phyloP scores from a whole-genome alignment of 805 yeast species.

The Metschnikowia shivogae region DNA sequence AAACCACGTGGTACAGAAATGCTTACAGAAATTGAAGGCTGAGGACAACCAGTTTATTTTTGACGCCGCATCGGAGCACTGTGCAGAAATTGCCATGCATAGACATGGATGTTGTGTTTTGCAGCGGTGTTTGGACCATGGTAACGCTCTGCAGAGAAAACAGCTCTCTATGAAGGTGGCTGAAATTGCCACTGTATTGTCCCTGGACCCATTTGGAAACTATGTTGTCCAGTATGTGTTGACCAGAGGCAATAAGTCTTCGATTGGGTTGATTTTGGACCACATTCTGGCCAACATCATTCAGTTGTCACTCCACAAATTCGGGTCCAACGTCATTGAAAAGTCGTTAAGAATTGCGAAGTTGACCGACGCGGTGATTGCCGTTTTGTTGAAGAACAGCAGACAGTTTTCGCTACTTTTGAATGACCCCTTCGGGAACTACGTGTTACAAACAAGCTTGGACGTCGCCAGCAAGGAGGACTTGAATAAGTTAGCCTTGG shows the following conservation, averaged over 20 bases:
- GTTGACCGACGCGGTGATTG: conserved; percentile 43
- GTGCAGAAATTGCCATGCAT: conserved; percentile 84
- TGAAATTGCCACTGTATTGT: conserved; percentile 59
- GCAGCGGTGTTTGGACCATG: conserved; percentile 70
- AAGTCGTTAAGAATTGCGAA: conserved; percentile 48
- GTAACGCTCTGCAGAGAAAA: conserved; percentile 63
- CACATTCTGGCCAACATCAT: conserved; percentile 37
- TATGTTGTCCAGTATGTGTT: conserved; percentile 93
- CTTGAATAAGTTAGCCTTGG: conserved; percentile 50
- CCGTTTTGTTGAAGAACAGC: conserved; percentile 36
- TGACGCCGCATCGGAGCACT: conserved; percentile 72
- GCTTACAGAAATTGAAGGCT: conserved; percentile 66
- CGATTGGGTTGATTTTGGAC: conserved; percentile 30
- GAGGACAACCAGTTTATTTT: conserved; percentile 83
- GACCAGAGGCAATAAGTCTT: conserved; percentile 41
- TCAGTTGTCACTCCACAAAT: conserved; percentile 52
- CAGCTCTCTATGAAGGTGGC: conserved; percentile 67
- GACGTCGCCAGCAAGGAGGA: conserved; percentile 52
- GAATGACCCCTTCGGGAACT: conserved; percentile 58
- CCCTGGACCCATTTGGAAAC: conserved; percentile 93
- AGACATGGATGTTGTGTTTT: conserved; percentile 91
- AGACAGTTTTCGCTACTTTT: conserved; percentile 39
- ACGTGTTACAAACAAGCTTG: conserved; percentile 55
- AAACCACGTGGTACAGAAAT: conserved; percentile 93
- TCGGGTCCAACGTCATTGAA: conserved; percentile 59